Evolutionary conservation across 2,329 filamentous ascomycete species (phyloP).

Genomic region (Hortaea sp.): DNA sequence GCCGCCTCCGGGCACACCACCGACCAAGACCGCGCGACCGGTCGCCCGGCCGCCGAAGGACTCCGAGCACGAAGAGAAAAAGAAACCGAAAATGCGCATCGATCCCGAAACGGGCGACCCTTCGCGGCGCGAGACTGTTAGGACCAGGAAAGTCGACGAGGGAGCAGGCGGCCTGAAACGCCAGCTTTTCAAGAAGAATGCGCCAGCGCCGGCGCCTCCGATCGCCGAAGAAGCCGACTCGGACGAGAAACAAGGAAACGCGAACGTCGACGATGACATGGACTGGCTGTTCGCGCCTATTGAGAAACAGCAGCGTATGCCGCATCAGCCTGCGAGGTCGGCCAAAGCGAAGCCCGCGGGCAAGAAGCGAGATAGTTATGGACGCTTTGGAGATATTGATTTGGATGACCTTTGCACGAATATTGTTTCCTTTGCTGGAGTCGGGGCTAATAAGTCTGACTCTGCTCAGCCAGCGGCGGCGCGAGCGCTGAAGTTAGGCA

Average conservation of each 20-base stretch:
- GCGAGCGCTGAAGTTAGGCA: too few species aligned
- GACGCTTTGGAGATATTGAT: constrained; percentile 13
- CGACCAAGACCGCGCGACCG: neutral
- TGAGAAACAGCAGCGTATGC: neutral
- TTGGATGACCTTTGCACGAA: constrained; percentile 20
- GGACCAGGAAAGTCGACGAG: neutral
- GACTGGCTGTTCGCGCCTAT: constrained; percentile 17
- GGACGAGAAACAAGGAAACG: neutral
- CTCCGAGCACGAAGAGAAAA: neutral
- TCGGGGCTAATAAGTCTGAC: too few species aligned
- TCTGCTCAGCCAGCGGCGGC: too few species aligned
- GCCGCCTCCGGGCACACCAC: neutral
- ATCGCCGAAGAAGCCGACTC: neutral
- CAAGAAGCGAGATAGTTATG: too few species aligned
- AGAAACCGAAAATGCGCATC: constrained; percentile 1
- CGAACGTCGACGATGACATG: constrained; percentile 9
- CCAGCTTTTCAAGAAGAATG: neutral
- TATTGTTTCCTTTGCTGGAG: constrained; percentile 12
- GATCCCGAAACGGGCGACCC: neutral
- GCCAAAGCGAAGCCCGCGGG: neutral
- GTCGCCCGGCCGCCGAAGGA: neutral
- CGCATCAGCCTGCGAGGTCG: neutral
- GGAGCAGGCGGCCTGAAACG: neutral
- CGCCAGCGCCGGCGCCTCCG: neutral
- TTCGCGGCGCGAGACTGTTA: neutral